Conservation (phyloP, 805 yeast genomes). For the Yamadazyma olivae region DNA sequence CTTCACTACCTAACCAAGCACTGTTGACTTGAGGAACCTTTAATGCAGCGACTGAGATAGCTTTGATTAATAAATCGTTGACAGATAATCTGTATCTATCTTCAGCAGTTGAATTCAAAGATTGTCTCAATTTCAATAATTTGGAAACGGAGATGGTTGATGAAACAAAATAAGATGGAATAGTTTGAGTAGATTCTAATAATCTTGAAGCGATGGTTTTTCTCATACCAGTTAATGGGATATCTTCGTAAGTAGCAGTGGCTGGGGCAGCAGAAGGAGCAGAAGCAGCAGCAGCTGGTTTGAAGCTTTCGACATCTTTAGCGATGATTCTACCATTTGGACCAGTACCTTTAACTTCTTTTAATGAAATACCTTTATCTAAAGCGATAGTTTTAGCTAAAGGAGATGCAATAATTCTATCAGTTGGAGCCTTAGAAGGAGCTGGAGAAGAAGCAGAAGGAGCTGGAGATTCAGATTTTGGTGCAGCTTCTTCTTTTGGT, state of each 20-base stretch:
- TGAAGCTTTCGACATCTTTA: constrained; percentile 78
- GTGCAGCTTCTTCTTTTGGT: constrained; percentile 22
- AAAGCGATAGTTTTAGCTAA: constrained; percentile 90
- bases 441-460: constrained; percentile 26
- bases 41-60: constrained; percentile 83
- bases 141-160: constrained; percentile 84
- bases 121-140: constrained; percentile 85
- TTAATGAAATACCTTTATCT: constrained; percentile 85
- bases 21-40: constrained; percentile 94
- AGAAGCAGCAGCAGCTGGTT: constrained; percentile 43
- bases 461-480: constrained; percentile 24
- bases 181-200: constrained; percentile 75
- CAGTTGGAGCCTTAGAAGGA: constrained; percentile 42
- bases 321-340: constrained; percentile 94
- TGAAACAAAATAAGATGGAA: constrained; percentile 92
- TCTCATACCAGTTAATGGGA: constrained; percentile 90
- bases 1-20: constrained; percentile 86
- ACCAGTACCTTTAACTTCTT: constrained; percentile 86
- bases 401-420: constrained; percentile 90
- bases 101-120: constrained; percentile 80
- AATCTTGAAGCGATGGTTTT: constrained; percentile 88
- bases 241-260: constrained; percentile 67
- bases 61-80: constrained; percentile 92
- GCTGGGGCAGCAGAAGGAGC: constrained; percentile 41
- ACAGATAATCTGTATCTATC: constrained; percentile 90